Percentiles rank a stretch among this genome's conserved stretches.
Evolutionary conservation across 768 basidiomycete species (phyloP).

Genomic region (Hebeloma cylindrosporum): DNA sequence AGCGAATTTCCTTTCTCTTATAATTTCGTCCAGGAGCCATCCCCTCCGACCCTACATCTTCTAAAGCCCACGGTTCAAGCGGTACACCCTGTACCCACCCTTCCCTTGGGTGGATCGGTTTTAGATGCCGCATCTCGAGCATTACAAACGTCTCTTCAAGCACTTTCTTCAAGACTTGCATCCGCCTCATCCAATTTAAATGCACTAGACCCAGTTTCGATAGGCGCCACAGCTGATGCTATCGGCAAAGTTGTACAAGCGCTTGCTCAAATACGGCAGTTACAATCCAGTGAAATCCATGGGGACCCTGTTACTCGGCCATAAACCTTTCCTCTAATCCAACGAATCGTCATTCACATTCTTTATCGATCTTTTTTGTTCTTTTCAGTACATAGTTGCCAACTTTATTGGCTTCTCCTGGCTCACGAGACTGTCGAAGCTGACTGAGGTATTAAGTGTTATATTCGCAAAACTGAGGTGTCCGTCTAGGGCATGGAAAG

Average conservation of each 20-base stretch:
- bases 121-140: slow-evolving; percentile 25
- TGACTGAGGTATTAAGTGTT: no score
- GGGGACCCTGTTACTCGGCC: slow-evolving; percentile 1
- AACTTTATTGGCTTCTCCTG: neutral
- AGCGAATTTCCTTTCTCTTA: neutral
- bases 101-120: neutral
- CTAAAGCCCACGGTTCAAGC: neutral
- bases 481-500: neutral
- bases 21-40: neutral
- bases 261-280: slow-evolving; percentile 55
- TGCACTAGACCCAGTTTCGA: slow-evolving; percentile 47
- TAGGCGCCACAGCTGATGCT: slow-evolving; percentile 65
- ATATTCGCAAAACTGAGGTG: neutral
- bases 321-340: neutral
- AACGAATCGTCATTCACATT: neutral
- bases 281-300: slow-evolving; percentile 49
- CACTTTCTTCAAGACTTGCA: slow-evolving; percentile 51
- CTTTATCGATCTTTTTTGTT: neutral
- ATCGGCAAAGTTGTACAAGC: slow-evolving; percentile 66
- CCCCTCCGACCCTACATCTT: neutral
- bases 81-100: no score
- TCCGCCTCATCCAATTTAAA: slow-evolving; percentile 39
- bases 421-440: neutral
- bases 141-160: slow-evolving; percentile 52
- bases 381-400: neutral